These are phyloP conservation scores for Clitocybe nebularis DNA, from an alignment of 1,284 basidiomycete genomes.

Conservation along the genomic window DNA sequence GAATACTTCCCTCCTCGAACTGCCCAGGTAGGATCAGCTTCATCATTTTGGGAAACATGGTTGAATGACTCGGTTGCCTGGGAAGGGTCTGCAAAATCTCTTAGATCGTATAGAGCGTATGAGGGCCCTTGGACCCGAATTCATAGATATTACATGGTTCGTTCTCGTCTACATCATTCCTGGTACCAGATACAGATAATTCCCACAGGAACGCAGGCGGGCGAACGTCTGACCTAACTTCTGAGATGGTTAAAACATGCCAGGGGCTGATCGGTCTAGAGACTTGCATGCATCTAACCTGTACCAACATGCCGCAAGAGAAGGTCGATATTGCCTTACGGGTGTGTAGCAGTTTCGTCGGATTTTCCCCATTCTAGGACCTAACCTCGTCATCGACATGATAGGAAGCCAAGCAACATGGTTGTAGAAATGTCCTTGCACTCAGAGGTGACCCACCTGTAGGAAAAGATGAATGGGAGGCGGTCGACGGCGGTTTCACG, in stretches of 20 bases:
- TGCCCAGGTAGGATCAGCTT: conserved; percentile 64
- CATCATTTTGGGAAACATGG: neutral
- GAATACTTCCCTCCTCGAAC: conserved; percentile 97
- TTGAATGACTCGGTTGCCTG: conserved; percentile 4
- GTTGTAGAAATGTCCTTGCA: conserved; percentile 94
- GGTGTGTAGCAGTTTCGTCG: conserved; percentile 42
- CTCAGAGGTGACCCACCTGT: conserved; percentile 90
- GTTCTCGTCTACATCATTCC: no score
- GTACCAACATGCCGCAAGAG: conserved; percentile 95
- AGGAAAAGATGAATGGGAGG: conserved; percentile 88
- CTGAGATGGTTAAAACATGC: conserved; percentile 95
- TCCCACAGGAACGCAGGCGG: conserved; percentile 93
- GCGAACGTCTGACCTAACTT: conserved; percentile 87
- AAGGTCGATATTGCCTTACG: conserved; percentile 89
- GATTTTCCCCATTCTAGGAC: neutral
- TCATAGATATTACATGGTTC: conserved; percentile 97
- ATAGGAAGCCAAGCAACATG: conserved; percentile 87
- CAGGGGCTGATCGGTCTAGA: conserved; percentile 91
- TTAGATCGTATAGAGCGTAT: conserved; percentile 98
- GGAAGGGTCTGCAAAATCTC: conserved; percentile 87
- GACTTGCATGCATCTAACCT: conserved; percentile 98
- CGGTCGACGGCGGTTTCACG: conserved; percentile 83
- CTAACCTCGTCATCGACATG: conserved; percentile 10
- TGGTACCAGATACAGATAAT: no score
- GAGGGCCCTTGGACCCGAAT: conserved; percentile 93